Evolutionary conservation across 2,329 filamentous ascomycete genomes (phyloP).

Genomic region (Ceratocystis diversiconidia): DNA sequence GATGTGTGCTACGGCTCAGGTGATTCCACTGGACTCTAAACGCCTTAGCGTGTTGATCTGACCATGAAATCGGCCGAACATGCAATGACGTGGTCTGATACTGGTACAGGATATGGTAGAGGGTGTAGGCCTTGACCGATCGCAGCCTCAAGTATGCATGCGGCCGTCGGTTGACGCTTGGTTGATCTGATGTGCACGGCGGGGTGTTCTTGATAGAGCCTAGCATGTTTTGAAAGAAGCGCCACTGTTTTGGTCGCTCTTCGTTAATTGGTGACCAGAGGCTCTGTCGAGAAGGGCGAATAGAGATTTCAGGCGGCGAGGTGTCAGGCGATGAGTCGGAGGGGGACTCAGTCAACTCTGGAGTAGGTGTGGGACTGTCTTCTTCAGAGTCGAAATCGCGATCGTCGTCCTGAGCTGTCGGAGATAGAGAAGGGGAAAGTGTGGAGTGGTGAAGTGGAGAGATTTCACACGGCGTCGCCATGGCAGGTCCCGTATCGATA

Average conservation of each 20-base stretch:
- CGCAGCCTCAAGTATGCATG: neutral
- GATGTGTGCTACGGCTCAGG: constrained; percentile 23
- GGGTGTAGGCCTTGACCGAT: constrained; percentile 10
- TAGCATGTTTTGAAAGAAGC: neutral
- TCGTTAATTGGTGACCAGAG: neutral
- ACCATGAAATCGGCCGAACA: constrained; percentile 42
- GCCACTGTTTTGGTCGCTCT: neutral
- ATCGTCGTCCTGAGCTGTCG: neutral
- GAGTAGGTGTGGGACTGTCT: neutral
- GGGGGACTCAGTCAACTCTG: neutral
- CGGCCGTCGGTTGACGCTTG: neutral
- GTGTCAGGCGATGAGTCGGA: neutral
- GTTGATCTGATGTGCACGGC: neutral
- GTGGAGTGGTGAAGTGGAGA: neutral
- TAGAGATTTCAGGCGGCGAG: neutral
- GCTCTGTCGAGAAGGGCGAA: neutral
- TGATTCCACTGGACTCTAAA: constrained; percentile 35
- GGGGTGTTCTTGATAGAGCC: neutral
- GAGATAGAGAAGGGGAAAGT: neutral
- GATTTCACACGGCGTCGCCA: neutral
- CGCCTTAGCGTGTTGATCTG: constrained; percentile 35
- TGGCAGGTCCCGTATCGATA: neutral
- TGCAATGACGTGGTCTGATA: constrained; percentile 29
- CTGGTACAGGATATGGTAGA: constrained; percentile 14
- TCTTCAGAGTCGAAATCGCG: neutral